A percentile compares a stretch with the other conserved stretches of the same genome.
Conservation (phyloP, 768 basidiomycete species). For the Krasilnikovozyma curviuscula region DNA sequence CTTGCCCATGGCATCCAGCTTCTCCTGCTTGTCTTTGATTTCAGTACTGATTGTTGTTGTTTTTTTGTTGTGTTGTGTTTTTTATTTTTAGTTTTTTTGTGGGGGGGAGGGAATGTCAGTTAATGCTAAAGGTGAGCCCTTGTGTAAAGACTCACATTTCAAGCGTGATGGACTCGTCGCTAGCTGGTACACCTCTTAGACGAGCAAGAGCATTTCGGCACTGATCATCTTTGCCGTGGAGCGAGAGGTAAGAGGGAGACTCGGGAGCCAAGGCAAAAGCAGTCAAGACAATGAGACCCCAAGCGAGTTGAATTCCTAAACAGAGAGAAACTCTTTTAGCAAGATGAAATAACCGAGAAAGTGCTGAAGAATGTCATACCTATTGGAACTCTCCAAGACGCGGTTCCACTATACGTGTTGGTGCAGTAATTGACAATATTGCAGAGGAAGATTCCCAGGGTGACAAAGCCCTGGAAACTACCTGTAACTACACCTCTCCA, state of each 20-base stretch:
- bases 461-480: conserved; percentile 13
- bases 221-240: conserved; percentile 5
- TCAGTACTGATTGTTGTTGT: too few species aligned
- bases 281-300: conserved; percentile 4
- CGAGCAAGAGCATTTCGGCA: conserved; percentile 6
- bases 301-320: neutral
- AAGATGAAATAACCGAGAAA: neutral
- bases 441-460: conserved; percentile 13
- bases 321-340: too few species aligned
- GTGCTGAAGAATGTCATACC: neutral
- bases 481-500: conserved; percentile 11
- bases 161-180: conserved; percentile 7
- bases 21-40: conserved; percentile 4
- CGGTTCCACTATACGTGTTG: neutral
- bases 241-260: conserved; percentile 9
- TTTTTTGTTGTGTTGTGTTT: too few species aligned
- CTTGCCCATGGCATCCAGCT: conserved; percentile 8
- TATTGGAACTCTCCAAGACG: conserved; percentile 8
- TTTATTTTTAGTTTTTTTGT: too few species aligned
- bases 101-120: too few species aligned
- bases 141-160: too few species aligned
- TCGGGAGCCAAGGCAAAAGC: conserved; percentile 12
- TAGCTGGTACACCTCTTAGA: conserved; percentile 1
- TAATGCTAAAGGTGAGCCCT: too few species aligned
- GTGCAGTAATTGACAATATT: conserved; percentile 9